A percentile compares a stretch with the other conserved stretches of the same genome.
These are phyloP conservation scores for Neopestalotiopsis sp. DNA, from an alignment of 2,329 filamentous ascomycete species.

Conservation along the genomic window DNA sequence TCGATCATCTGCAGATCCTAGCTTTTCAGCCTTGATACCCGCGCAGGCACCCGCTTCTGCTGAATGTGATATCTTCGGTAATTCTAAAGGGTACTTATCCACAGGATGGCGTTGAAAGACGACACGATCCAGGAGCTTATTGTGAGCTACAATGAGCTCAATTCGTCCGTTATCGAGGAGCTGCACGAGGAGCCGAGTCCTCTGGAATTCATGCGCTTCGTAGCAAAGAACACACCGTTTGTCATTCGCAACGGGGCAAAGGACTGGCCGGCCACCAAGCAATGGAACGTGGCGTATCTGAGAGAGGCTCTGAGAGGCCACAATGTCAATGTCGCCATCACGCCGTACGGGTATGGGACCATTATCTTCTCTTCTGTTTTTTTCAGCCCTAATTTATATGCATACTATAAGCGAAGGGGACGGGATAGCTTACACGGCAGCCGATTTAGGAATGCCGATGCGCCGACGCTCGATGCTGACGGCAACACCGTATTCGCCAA, in stretches of 20 bases:
- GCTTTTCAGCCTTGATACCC: background rate
- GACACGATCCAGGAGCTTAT: conserved; percentile 63
- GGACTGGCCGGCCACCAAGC: conserved; percentile 66
- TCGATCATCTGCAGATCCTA: background rate
- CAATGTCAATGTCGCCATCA: conserved; percentile 76
- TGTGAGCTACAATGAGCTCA: conserved; percentile 75
- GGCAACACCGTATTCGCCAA: conserved; percentile 66
- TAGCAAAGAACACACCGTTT: conserved; percentile 77
- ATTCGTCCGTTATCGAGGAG: conserved; percentile 64
- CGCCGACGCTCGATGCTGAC: conserved; percentile 48
- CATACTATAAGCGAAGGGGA: background rate
- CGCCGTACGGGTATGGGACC: conserved; percentile 68
- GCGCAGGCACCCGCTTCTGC: background rate
- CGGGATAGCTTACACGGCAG: conserved; percentile 24
- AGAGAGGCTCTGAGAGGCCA: conserved; percentile 57
- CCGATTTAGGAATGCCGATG: conserved; percentile 50
- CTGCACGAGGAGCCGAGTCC: conserved; percentile 71
- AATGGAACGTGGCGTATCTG: conserved; percentile 70
- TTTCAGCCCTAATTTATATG: background rate
- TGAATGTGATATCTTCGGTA: background rate
- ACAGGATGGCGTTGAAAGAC: background rate
- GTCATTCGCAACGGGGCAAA: conserved; percentile 68
- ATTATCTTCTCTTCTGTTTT: background rate
- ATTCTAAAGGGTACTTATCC: background rate
- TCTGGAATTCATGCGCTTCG: conserved; percentile 81